These are phyloP conservation scores for Hepatocystis sp. DNA, from an alignment of 169 alveolate genomes.

Conservation along the genomic window DNA sequence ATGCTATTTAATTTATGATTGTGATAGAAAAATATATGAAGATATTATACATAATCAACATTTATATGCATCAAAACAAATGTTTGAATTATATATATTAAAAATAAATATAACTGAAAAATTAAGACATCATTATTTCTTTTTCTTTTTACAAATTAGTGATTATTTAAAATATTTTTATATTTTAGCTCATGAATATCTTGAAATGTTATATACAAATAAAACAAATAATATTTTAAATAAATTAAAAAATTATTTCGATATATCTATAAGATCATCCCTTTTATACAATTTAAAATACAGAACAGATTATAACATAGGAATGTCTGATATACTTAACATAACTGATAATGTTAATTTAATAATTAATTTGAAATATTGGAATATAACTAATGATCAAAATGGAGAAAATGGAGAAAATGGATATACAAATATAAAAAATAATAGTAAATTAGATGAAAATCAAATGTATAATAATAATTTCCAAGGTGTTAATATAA, in stretches of 20 bases:
- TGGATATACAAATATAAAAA: too few relatives aligned
- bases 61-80: conserved; percentile 72
- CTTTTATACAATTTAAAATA: conserved; percentile 51
- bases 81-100: conserved; percentile 66
- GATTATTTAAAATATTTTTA: conserved; percentile 71
- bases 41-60: conserved; percentile 71
- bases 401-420: too few relatives aligned
- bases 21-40: conserved; percentile 36
- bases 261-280: conserved; percentile 63
- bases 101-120: conserved; percentile 67
- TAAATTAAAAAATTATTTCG: conserved; percentile 55
- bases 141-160: conserved; percentile 69
- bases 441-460: too few relatives aligned
- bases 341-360: conserved; percentile 58
- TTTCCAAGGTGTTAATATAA: too few relatives aligned
- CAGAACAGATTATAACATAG: conserved; percentile 39
- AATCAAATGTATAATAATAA: too few relatives aligned
- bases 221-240: conserved; percentile 36
- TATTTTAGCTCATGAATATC: conserved; percentile 51
- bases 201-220: conserved; percentile 46
- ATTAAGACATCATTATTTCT: conserved; percentile 61
- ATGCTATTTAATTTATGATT: conserved; percentile 32
- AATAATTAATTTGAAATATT: conserved; percentile 35
- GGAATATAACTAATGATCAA: conserved; percentile 4
- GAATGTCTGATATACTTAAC: conserved; percentile 40